Evolutionary conservation across 305 asterid genomes (phyloP).

Genomic region (Withania somnifera): DNA sequence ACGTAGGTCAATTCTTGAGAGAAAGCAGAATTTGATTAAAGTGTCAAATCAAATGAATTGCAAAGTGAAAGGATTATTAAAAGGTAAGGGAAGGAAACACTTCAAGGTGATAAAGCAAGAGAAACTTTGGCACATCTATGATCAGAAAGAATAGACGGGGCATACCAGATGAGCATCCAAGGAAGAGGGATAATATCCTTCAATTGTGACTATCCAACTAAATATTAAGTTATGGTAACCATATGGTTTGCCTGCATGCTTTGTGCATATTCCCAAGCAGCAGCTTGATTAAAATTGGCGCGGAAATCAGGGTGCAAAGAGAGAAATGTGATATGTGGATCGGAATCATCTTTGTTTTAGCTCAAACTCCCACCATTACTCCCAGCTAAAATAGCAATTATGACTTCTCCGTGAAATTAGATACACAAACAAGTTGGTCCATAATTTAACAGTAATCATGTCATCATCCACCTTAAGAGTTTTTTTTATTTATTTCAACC

Average conservation of each 20-base stretch:
- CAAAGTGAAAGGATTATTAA: not conserved
- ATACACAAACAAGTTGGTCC: not conserved
- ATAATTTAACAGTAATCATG: not conserved
- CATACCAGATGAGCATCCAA: conserved; percentile 90
- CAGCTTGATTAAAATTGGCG: conserved; percentile 70
- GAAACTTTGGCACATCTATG: not conserved
- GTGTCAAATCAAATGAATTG: not conserved
- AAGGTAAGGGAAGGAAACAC: not conserved
- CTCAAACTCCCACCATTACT: conserved; percentile 94
- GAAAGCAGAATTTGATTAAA: not conserved
- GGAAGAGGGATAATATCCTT: conserved; percentile 78
- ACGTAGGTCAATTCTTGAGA: not conserved
- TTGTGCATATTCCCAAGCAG: conserved; percentile 93
- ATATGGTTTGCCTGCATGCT: conserved; percentile 82
- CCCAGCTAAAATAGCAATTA: conserved; percentile 85
- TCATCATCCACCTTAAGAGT: not conserved
- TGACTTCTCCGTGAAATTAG: conserved; percentile 60
- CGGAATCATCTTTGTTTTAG: conserved; percentile 65
- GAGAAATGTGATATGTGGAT: conserved; percentile 91
- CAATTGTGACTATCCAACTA: conserved; percentile 93
- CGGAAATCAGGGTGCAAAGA: conserved; percentile 76
- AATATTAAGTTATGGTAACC: conserved; percentile 96
- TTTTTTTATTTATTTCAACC: not conserved
- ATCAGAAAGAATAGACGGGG: not conserved
- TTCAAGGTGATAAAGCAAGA: not conserved